Evolutionary conservation across 2,329 filamentous ascomycete species (phyloP).

Genomic region (Ophiostoma perfectum): DNA sequence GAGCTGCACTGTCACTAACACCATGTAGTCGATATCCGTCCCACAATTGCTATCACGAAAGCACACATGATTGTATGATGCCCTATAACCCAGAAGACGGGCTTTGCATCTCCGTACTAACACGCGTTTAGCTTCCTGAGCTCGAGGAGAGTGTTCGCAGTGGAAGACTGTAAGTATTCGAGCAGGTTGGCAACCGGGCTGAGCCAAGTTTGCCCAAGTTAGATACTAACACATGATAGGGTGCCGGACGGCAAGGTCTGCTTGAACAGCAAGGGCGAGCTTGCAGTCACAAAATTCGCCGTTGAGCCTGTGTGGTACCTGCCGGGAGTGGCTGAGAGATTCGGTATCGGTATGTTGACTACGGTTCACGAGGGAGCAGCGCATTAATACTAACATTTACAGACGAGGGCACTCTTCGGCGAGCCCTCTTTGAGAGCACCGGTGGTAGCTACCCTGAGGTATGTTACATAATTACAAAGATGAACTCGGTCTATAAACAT

Average conservation of each 20-base stretch:
- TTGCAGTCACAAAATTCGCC: conserved; percentile 92
- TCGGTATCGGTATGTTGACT: conserved; percentile 61
- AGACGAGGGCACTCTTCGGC: conserved; percentile 75
- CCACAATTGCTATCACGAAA: conserved; percentile 85
- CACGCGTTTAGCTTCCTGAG: conserved; percentile 62
- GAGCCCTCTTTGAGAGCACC: conserved; percentile 89
- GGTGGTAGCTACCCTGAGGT: conserved; percentile 91
- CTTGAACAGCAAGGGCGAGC: conserved; percentile 75
- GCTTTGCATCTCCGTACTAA: not conserved
- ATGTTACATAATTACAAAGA: not conserved
- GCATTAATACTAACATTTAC: conserved; percentile 36
- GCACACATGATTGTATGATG: conserved; percentile 67
- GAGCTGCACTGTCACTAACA: not conserved
- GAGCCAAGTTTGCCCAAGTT: not conserved
- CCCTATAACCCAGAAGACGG: not conserved
- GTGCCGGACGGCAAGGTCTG: conserved; percentile 82
- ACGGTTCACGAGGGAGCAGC: too few species aligned
- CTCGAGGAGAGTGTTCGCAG: conserved; percentile 79
- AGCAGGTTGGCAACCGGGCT: too few species aligned
- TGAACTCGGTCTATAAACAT: not conserved
- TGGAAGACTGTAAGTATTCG: conserved; percentile 58
- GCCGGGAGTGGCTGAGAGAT: conserved; percentile 82
- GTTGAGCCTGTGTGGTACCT: conserved; percentile 92
- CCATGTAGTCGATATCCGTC: conserved; percentile 66
- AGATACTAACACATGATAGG: conserved; percentile 31